Base-by-base conservation (phyloP, 257 asterid genomes). In the Solanum corneliomulleri region DNA sequence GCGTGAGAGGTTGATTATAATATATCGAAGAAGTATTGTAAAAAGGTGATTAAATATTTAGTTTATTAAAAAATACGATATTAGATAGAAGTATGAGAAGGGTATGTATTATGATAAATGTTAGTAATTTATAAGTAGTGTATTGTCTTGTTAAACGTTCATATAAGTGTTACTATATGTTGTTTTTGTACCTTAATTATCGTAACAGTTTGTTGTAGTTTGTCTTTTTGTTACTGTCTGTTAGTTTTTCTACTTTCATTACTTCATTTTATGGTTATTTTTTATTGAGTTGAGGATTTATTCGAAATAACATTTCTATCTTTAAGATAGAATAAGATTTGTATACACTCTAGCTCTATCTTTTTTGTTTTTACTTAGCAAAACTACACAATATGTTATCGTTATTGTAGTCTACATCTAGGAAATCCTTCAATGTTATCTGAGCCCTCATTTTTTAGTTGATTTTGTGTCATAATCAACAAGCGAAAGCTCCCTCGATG, bases 41-140 rank as follows among this genome's bases (percentile, higher is more conserved):
- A 4, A 62, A 0, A 62, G 1, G 1, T 62, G 7, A 62, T 10
- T 0, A 11, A 3, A 62, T 0, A 62, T 23, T 25, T 3, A 62
- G 11, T 62, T 62, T 62, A n/a, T 62, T 1, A 1, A 62, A 35
- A 15, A 0, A 62, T n/a, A n/a, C 0, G 0, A 62, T 10, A 0
- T 23, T 62, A 62, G 29, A 62, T 23, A 4, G 0, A 0, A n/a
- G 7, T 9, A 10, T 62, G 31, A n/a, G 13, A 9, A 62, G 13
- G 15, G 11, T 62, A 5, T 62, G 7, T 10, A 62, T 62, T n/a
- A 62, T 2, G 15, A 2, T 62, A 62, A n/a, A n/a, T n/a, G n/a
- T n/a, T n/a, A n/a, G n/a, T n/a, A n/a, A n/a, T n/a, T n/a, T 31
- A 31, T 31, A 31, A 4, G 4, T 11, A 10, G 1, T 23, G 69